Evolutionary conservation across 169 alveolate species (phyloP).

Genomic region (Eimeria falciformis): DNA sequence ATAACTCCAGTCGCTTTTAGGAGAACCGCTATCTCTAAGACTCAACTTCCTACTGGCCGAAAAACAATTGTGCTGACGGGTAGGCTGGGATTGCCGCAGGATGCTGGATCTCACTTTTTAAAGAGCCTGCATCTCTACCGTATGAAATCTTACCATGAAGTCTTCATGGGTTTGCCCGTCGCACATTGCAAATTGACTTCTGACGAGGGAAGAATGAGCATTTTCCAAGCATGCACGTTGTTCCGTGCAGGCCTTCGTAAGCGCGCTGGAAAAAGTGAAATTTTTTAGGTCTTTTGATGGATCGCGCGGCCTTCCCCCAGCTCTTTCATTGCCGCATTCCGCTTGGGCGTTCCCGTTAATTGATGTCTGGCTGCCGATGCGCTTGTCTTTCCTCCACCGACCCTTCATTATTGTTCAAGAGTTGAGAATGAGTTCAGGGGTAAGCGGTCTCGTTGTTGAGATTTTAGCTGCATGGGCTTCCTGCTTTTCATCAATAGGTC

Average conservation of each 20-base stretch:
- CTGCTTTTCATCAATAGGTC: too few species aligned
- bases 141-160: slow-evolving; percentile 45
- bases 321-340: neutral
- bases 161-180: slow-evolving; percentile 14
- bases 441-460: too few species aligned
- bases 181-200: slow-evolving; percentile 64
- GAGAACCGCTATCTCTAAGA: too few species aligned
- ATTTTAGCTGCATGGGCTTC: too few species aligned
- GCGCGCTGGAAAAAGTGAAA: slow-evolving; percentile 18
- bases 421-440: neutral
- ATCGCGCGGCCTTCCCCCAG: neutral
- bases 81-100: too few species aligned
- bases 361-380: neutral
- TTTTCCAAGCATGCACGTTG: neutral
- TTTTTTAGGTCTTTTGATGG: neutral
- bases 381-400: slow-evolving; percentile 70
- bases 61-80: too few species aligned
- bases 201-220: slow-evolving; percentile 9
- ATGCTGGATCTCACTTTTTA: too few species aligned
- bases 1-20: too few species aligned
- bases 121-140: neutral
- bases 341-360: neutral
- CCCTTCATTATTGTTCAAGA: slow-evolving; percentile 34
- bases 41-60: too few species aligned
- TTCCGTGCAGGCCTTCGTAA: neutral